phyloP scores from a whole-genome alignment of 140 eudicot genomes.

The Ambrosia hybrid region DNA sequence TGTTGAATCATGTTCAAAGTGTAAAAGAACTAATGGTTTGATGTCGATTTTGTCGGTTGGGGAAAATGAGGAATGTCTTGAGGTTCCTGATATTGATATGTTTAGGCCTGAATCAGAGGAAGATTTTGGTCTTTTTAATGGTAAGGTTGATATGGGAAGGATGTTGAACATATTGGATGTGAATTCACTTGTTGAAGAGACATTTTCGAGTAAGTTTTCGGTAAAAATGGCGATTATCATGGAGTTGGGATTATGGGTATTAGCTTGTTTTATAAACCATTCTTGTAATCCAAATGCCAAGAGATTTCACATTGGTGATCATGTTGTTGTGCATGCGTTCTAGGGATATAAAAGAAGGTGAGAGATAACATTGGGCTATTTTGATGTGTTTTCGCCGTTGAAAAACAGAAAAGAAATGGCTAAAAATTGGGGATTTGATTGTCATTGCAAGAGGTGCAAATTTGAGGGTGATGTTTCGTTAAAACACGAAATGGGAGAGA shows the following conservation, averaged over 20 bases:
- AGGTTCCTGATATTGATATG: constrained; percentile 51
- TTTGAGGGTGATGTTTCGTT: constrained; percentile 49
- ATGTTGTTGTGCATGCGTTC: constrained; percentile 70
- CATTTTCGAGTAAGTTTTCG: constrained; percentile 56
- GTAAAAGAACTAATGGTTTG: constrained; percentile 46
- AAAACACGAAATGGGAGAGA: constrained; percentile 67
- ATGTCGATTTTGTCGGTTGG: constrained; percentile 63
- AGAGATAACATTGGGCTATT: constrained; percentile 86
- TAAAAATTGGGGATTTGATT: constrained; percentile 73
- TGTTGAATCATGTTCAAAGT: constrained; percentile 50
- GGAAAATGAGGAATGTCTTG: constrained; percentile 62
- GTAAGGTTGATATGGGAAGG: constrained; percentile 40
- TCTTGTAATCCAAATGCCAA: constrained; percentile 83
- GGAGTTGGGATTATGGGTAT: constrained; percentile 85
- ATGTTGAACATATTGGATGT: constrained; percentile 74
- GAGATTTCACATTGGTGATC: constrained; percentile 77
- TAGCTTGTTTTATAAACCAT: constrained; percentile 86
- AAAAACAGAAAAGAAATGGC: constrained; percentile 65
- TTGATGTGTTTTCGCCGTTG: constrained; percentile 58
- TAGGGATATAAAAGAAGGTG: constrained; percentile 88
- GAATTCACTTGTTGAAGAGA: constrained; percentile 75
- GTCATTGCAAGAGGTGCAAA: constrained; percentile 76
- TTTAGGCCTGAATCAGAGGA: constrained; percentile 65
- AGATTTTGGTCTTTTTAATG: constrained; percentile 28
- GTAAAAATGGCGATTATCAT: constrained; percentile 62